Evolutionary conservation across 441 rosid genomes (phyloP), one percentile per base, ranked within the genome.

Genomic region (Syzygium syzygioides): DNA sequence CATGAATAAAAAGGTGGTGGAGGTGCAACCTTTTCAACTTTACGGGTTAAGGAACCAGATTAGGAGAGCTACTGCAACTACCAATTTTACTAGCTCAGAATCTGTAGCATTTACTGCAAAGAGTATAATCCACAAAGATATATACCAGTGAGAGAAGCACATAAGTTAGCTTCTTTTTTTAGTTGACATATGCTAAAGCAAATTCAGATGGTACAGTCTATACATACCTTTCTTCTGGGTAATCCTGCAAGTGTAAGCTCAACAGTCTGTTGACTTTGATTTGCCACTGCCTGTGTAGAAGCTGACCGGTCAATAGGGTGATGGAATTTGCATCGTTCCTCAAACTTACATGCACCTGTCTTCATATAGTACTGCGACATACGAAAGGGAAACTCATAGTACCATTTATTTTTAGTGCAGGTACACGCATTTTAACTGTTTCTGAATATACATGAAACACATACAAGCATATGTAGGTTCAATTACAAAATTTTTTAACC

Each of bases 241-340:
- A 96, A 94, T 92, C 99, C 99, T 54, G 99, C 99, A 91, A 94
- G 98, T 87, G 97, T 95, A 89, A 96, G 97, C 96, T 96, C 95
- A 55, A 95, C 91, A 64, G 88, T 87, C 79, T 92, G 93, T 80
- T 94, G 94, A 90, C 90, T 83, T 94, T 91, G 96, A 87, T 88
- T 91, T 89, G 89, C 84, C 79, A 57, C 57, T 79, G 86, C 64
- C n/a, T 52, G 88, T 60, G 93, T 86, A 91, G 92, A 87, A 34
- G 86, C 94, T 91, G 94, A 90, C 79, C 97, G 94, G 88, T 97
- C 96, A 50, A 93, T 84, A 66, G 99, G 99, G 91, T 97, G 99
- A 94, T 97, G 95, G 90, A 91, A 97, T 90, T 87, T 96, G 94
- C 99, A 97, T 90, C 94, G 93, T 91, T 96, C 98, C 50, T 95